These are phyloP conservation scores for Aspergillus sp. DNA, from an alignment of 2,329 filamentous ascomycete species.

Conservation along the genomic window DNA sequence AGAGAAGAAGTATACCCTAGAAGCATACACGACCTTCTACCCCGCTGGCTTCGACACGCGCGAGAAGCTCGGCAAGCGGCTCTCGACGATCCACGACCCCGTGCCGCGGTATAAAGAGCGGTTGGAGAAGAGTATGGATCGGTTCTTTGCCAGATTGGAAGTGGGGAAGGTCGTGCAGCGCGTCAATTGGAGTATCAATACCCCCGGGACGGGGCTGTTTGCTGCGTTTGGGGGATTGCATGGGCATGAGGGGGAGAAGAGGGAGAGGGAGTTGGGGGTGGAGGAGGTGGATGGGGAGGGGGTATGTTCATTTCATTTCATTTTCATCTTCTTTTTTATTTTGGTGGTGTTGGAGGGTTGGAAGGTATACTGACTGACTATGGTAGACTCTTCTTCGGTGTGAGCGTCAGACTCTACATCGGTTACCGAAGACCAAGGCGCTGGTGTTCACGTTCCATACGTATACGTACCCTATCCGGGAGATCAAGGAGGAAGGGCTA, in stretches of 20 bases:
- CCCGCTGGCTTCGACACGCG: constrained; percentile 60
- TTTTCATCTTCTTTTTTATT: background rate
- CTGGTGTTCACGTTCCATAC: constrained; percentile 66
- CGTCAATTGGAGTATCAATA: constrained; percentile 53
- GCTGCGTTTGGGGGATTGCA: constrained; percentile 42
- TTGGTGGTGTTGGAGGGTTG: background rate
- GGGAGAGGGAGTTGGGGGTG: constrained; percentile 24
- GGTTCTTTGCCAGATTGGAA: constrained; percentile 59
- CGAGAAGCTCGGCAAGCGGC: constrained; percentile 55
- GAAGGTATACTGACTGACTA: constrained; percentile 16
- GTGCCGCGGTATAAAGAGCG: constrained; percentile 61
- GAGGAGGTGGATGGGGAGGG: constrained; percentile 51
- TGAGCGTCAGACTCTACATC: constrained; percentile 64
- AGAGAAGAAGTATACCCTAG: constrained; percentile 53
- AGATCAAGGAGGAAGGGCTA: constrained; percentile 59
- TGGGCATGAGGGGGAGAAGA: constrained; percentile 20
- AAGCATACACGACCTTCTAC: constrained; percentile 60
- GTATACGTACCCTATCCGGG: constrained; percentile 58
- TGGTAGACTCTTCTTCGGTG: constrained; percentile 53
- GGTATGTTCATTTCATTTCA: constrained; percentile 24
- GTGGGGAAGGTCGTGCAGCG: constrained; percentile 58
- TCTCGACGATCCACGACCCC: constrained; percentile 60
- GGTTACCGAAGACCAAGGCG: constrained; percentile 56
- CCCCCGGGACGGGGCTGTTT: constrained; percentile 40
- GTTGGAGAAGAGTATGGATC: constrained; percentile 62